These are phyloP conservation scores for Saccharomycopsis fibuligera DNA, from an alignment of 805 yeast species.

Conservation along the genomic window DNA sequence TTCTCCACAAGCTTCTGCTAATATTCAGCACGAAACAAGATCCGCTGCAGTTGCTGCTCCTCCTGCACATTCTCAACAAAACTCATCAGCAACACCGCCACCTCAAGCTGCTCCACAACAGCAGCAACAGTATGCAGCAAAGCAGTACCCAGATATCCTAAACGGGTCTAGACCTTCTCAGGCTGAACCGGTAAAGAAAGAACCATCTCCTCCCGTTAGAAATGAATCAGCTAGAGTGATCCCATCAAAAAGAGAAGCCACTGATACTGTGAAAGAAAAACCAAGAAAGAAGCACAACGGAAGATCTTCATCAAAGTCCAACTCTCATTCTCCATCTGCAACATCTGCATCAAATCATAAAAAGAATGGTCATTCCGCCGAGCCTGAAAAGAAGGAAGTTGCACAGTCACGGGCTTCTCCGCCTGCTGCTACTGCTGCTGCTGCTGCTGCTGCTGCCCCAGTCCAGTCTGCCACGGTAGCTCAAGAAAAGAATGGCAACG, in stretches of 20 bases:
- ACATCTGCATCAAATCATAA: neutral
- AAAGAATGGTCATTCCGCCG: neutral
- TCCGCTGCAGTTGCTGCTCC: slow-evolving; percentile 3
- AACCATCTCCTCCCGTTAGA: neutral
- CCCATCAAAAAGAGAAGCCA: slow-evolving; percentile 1
- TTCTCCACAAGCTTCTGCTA: slow-evolving; percentile 10
- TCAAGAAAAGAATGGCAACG: neutral
- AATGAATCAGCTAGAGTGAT: neutral
- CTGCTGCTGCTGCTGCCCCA: slow-evolving; percentile 1
- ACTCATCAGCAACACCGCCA: too few species aligned
- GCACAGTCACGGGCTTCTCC: neutral
- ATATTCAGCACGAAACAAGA: neutral
- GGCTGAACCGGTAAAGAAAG: neutral
- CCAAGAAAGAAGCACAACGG: neutral
- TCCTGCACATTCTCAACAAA: neutral
- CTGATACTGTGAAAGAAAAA: neutral
- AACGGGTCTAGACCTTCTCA: neutral
- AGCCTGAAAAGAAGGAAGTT: neutral
- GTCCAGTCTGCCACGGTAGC: too few species aligned
- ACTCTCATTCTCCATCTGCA: neutral
- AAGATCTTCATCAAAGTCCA: neutral
- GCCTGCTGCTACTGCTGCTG: slow-evolving; percentile 14
- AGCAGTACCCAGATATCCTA: neutral
- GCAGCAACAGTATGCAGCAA: too few species aligned
- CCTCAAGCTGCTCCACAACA: too few species aligned